Evolutionary conservation across 805 yeast species (phyloP), one percentile per base, ranked within the genome.

Genomic region (Hanseniaspora guilliermondii): DNA sequence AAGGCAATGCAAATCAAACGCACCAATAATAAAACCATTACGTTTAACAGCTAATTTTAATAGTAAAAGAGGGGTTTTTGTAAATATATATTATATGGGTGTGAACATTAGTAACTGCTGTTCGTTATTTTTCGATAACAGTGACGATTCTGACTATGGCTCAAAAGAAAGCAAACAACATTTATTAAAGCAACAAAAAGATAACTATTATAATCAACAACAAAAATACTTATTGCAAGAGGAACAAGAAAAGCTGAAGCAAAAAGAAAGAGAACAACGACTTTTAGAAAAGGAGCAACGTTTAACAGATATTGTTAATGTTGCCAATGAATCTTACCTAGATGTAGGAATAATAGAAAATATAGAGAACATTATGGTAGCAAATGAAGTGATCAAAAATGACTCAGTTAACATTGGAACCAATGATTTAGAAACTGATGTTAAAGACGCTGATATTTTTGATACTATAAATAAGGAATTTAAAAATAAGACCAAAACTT

Each of bases 131-230:
- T 46, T 38, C 19, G 39, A 22, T 19, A 44, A 33, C 19, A n/a
- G 17, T 30, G 41, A 38, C 27, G 42, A 33, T 16, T 27, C 54
- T 8, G 56, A 56, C 38, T n/a, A 19, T 48, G 32, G 53, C 49
- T 35, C 42, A 42, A 41, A 55, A 52, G 48, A 57, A 53, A 19
- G 56, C 44, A 25, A 56, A 55, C 35, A 49, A 38, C 17, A 37
- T 37, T 35, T 50, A 53, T 21, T 53, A 33, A 27, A 49, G 38
- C 53, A 47, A 35, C 49, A 56, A 22, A 21, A 46, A 12, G 53
- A 25, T 24, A 42, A 41, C 33, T 41, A 17, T 17, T 40, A 16
- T 17, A 32, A 41, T 47, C 55, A 45, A 25, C 56, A 39, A 47
- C 55, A 41, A 27, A 45, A 40, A 17, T 24, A 37, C 16, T 27